These are phyloP conservation scores for Oehlia diaphana DNA, from an alignment of 192 early-diverging fungal genomes.

Conservation along the genomic window DNA sequence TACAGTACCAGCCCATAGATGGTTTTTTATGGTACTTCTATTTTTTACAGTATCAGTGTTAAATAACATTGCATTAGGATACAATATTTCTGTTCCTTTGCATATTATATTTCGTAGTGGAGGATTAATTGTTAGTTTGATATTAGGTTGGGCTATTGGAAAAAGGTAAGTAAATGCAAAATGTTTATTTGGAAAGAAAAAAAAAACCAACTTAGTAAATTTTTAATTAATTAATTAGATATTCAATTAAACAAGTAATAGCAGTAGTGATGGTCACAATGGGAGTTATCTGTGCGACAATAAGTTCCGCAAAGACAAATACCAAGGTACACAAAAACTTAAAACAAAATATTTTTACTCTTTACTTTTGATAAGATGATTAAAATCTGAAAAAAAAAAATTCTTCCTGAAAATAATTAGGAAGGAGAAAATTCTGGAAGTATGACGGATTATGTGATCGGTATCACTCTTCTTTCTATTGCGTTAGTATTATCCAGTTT, in stretches of 20 bases:
- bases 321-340: conserved; percentile 5
- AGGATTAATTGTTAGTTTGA: conserved; percentile 82
- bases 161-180: conserved; percentile 50
- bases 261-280: conserved; percentile 76
- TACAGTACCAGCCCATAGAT: conserved; percentile 67
- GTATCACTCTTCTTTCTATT: conserved; percentile 65
- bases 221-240: conserved; percentile 28
- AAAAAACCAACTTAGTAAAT: too few relatives aligned
- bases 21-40: conserved; percentile 74
- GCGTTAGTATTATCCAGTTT: conserved; percentile 78
- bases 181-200: too few relatives aligned
- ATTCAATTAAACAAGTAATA: conserved; percentile 49
- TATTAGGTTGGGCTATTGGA: conserved; percentile 62
- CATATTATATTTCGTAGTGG: conserved; percentile 91
- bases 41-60: conserved; percentile 79
- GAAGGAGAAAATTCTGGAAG: background rate
- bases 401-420: background rate
- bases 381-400: background rate
- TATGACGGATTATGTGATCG: conserved; percentile 59
- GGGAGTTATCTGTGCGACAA: conserved; percentile 73
- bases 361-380: background rate
- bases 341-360: background rate
- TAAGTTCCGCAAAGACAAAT: conserved; percentile 42
- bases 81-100: conserved; percentile 80
- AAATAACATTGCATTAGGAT: conserved; percentile 82